Evolutionary conservation across 805 yeast genomes (phyloP), one percentile per base, ranked within the genome.

Genomic region (Limtongia smithiae): DNA sequence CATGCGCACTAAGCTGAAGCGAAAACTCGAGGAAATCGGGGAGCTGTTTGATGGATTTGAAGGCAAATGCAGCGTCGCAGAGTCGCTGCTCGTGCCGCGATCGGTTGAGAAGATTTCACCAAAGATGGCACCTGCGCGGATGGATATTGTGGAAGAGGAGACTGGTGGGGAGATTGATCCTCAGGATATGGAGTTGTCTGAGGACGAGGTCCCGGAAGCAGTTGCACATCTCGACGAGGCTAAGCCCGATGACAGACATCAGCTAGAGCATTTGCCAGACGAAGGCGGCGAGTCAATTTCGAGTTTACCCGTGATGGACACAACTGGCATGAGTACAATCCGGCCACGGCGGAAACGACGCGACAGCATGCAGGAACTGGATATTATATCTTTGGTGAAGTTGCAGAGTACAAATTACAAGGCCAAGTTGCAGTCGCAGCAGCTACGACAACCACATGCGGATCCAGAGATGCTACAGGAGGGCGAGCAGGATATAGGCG

Each of bases 321-420:
- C 28, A 9, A 25, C 6, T 9, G 44, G 44, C n/a, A 43, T 18
- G 17, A 27, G 18, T 8, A 34, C 49, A 3, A 24, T 37, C 21
- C 37, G 44, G 39, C 41, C 49, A n/a, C 48, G 58, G n/a, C 39
- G 58, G 38, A 49, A 28, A 31, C 41, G 58, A 17, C 41, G 58
- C 4, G 58, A 54, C 33, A 54, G 58, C 24, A 20, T 50, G 24
- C 51, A 51, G n/a, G 55, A 51, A 22, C 36, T 44, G 17, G 58
- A 54, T 36, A 42, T 50, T n/a, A 42, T 54, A 14, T 41, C 57
- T 12, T 24, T 46, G 22, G 43, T 53, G 24, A 49, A 49, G 39
- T 4, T 41, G 8, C 57, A 53, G 24, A 53, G 33, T 25, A 34
- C 28, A 7, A 51, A 37, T 17, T 50, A 51, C 39, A 51, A 51